Conservation (phyloP, 768 basidiomycete genomes). For the Tubosaeta brunneosetosa region DNA sequence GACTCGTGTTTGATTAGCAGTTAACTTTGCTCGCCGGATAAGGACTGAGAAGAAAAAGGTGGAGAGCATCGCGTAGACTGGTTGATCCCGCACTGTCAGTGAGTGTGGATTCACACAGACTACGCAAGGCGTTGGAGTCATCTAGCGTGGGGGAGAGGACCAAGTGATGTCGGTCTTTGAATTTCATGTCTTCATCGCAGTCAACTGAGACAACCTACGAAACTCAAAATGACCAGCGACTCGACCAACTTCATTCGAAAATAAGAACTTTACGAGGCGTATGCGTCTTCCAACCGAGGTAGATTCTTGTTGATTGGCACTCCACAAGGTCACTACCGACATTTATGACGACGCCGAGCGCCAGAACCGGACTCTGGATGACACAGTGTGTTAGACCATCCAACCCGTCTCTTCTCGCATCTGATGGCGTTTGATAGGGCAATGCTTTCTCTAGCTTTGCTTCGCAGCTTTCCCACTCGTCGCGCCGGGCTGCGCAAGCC, state of each 20-base stretch:
- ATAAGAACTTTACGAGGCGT: constrained; percentile 80
- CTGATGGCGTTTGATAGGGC: constrained; percentile 35
- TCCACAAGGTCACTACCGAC: constrained; percentile 72
- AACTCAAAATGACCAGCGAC: constrained; percentile 76
- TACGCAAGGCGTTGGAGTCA: no score
- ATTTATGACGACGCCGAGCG: constrained; percentile 81
- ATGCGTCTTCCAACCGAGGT: constrained; percentile 16
- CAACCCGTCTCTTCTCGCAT: background rate
- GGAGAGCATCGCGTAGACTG: no score
- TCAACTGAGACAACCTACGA: constrained; percentile 73
- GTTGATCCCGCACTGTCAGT: no score
- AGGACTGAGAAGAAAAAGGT: no score
- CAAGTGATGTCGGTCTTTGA: constrained; percentile 3
- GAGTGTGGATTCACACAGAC: no score
- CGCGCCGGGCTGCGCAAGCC: constrained; percentile 64
- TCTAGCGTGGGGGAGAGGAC: no score
- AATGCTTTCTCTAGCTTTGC: constrained; percentile 67
- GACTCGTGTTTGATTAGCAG: background rate
- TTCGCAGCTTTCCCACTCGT: constrained; percentile 57
- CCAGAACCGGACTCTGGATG: constrained; percentile 75
- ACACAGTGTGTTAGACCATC: constrained; percentile 48
- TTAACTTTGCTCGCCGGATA: no score
- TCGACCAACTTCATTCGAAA: constrained; percentile 83
- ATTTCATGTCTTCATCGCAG: constrained; percentile 35
- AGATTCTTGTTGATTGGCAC: background rate